Evolutionary conservation across 352 stramenopile species (phyloP).

Genomic region (Phytophthora aleatoria): DNA sequence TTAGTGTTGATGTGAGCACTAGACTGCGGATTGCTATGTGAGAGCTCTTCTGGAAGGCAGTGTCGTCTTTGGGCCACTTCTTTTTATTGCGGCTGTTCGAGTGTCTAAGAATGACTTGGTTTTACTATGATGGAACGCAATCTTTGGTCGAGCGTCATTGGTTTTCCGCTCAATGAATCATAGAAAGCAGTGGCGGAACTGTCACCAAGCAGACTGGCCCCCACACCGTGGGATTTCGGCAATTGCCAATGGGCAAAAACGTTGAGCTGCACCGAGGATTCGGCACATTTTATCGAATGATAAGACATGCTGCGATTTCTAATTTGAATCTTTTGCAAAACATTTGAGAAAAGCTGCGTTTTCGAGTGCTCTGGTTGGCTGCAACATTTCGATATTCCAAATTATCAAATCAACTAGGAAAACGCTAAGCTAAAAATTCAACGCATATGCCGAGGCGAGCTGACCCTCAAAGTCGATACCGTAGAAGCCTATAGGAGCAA

Average conservation of each 20-base stretch:
- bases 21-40: conserved; percentile 25
- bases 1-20: conserved; percentile 14
- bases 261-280: neutral
- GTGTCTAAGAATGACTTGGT: conserved; percentile 13
- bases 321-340: conserved; percentile 2
- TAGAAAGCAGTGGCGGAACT: neutral
- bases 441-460: neutral
- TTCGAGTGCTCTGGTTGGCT: conserved; percentile 11
- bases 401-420: neutral
- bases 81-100: conserved; percentile 29
- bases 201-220: neutral
- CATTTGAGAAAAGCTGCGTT: conserved; percentile 5
- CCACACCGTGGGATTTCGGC: neutral
- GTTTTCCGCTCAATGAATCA: neutral
- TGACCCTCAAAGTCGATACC: too few relatives aligned
- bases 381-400: neutral
- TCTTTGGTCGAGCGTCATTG: neutral
- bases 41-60: conserved; percentile 3
- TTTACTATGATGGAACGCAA: neutral
- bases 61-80: conserved; percentile 13
- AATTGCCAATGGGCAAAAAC: neutral
- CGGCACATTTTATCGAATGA: too few relatives aligned
- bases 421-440: neutral
- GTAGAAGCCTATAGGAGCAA: too few relatives aligned
- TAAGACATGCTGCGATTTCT: too few relatives aligned